These are phyloP conservation scores for Adansonia madagascariensis DNA, from an alignment of 441 rosid genomes.

Conservation along the genomic window DNA sequence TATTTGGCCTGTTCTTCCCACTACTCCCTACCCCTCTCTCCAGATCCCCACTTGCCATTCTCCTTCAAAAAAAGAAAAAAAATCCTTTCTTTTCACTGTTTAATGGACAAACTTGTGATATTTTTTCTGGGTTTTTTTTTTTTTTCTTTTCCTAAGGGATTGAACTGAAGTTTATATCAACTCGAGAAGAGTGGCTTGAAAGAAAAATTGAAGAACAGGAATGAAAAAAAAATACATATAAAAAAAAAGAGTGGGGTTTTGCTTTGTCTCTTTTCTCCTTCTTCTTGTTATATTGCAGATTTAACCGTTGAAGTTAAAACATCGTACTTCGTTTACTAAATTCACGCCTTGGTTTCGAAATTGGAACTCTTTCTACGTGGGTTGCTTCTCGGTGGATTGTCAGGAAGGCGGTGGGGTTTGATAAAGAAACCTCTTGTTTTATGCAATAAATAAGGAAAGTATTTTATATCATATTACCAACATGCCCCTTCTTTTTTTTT, in stretches of 20 bases:
- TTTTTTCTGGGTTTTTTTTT: conserved; percentile 4
- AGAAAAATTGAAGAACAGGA: conserved; percentile 2
- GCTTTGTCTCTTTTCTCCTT: not conserved
- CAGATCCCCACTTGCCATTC: conserved; percentile 69
- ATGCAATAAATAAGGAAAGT: not conserved
- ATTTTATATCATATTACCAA: not conserved
- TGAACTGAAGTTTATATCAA: conserved; percentile 9
- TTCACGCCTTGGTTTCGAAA: not conserved
- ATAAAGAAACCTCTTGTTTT: not conserved
- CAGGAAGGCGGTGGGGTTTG: conserved; percentile 29
- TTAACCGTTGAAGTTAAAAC: conserved; percentile 32
- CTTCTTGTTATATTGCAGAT: not conserved
- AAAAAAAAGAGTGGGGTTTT: not conserved
- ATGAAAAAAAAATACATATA: no score
- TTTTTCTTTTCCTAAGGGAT: not conserved
- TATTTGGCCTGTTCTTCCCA: conserved; percentile 42
- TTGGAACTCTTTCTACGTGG: not conserved
- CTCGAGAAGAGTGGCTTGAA: conserved; percentile 29
- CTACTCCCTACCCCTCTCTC: conserved; percentile 58
- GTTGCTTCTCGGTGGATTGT: conserved; percentile 11
- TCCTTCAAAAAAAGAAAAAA: not conserved
- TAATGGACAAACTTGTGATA: not conserved
- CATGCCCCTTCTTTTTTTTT: not conserved
- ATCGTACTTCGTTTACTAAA: not conserved
- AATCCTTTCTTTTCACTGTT: not conserved